A percentile compares a stretch with the other conserved stretches of the same genome.
Evolutionary conservation across 441 rosid genomes (phyloP).

Genomic region (Brassica hybrid): DNA sequence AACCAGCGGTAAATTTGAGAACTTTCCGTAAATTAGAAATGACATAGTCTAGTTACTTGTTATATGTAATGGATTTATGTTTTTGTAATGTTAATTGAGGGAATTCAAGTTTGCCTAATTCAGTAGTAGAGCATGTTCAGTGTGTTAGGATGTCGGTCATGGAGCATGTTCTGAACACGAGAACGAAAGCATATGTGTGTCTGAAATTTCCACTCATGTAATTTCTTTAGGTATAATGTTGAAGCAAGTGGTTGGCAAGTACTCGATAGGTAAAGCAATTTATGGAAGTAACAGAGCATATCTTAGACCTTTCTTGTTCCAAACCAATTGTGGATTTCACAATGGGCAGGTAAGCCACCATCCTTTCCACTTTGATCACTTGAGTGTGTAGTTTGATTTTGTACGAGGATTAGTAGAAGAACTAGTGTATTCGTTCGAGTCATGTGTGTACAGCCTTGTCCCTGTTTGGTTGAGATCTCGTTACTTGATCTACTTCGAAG

Average conservation of each 20-base stretch:
- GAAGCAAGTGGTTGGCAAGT: slow-evolving; percentile 58
- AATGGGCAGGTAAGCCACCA: slow-evolving; percentile 55
- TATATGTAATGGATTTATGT: not conserved
- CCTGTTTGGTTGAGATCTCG: slow-evolving; percentile 3
- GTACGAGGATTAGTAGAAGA: slow-evolving; percentile 5
- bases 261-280: slow-evolving; percentile 36
- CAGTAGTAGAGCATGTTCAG: no score
- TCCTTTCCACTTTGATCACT: slow-evolving; percentile 5
- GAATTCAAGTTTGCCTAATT: not conserved
- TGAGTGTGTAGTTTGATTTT: not conserved
- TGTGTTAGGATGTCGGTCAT: slow-evolving; percentile 2
- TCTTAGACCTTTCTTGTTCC: slow-evolving; percentile 49
- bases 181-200: not conserved
- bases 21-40: not conserved
- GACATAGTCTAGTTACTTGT: not conserved
- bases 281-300: slow-evolving; percentile 41
- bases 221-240: slow-evolving; percentile 43
- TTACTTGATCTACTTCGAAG: not conserved
- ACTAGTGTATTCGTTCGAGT: not conserved
- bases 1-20: no score
- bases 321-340: slow-evolving; percentile 51
- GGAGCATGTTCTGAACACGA: slow-evolving; percentile 4
- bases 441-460: not conserved
- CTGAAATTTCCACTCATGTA: not conserved
- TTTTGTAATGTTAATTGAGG: not conserved